Evolutionary conservation across 2,329 filamentous ascomycete genomes (phyloP).

Genomic region (Paecilomyces sp.): DNA sequence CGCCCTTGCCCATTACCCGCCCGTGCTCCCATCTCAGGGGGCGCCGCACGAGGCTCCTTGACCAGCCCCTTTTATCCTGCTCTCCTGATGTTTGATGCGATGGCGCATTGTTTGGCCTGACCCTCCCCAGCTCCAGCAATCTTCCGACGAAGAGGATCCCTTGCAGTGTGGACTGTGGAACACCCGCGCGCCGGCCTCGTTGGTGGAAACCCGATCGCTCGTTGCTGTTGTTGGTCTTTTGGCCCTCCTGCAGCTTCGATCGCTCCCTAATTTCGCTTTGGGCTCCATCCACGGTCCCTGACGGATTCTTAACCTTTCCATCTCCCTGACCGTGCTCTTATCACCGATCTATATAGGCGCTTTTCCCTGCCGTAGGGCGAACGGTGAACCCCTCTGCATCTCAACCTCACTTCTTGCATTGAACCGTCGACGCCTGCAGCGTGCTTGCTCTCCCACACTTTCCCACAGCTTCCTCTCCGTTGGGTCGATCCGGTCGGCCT

Average conservation of each 20-base stretch:
- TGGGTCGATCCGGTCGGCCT: neutral
- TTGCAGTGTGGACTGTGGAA: constrained; percentile 1
- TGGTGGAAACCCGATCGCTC: neutral
- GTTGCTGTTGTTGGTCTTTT: neutral
- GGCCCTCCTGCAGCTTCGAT: neutral
- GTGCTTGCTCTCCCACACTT: neutral
- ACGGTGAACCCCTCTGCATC: neutral
- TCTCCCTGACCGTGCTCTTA: neutral
- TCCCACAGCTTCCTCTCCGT: neutral
- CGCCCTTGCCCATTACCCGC: neutral
- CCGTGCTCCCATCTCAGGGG: neutral
- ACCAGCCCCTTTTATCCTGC: neutral
- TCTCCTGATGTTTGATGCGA: neutral
- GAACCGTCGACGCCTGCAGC: neutral
- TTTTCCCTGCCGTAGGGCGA: neutral
- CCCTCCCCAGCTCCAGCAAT: neutral
- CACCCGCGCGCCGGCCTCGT: neutral
- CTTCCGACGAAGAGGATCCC: neutral
- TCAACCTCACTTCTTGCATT: neutral
- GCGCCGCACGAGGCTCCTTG: neutral
- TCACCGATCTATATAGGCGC: neutral
- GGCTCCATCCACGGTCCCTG: neutral
- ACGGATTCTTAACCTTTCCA: neutral
- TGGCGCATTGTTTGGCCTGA: neutral
- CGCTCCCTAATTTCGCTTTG: neutral